Base-by-base conservation (phyloP, 2,329 filamentous ascomycete genomes). In the Diaporthe vaccinii region DNA sequence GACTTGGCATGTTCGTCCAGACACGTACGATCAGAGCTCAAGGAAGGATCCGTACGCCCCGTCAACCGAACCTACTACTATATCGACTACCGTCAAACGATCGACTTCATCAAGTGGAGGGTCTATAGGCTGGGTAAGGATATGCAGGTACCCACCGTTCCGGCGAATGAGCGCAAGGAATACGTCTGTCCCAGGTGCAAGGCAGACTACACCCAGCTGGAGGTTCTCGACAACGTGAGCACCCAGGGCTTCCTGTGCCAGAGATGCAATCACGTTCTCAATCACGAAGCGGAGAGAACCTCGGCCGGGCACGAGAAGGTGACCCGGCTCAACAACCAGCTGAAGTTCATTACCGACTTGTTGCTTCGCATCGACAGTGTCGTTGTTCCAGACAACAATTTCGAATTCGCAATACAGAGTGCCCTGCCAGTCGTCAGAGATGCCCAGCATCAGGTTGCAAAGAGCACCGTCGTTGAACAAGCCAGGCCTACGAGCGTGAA, bases 31-130 rank as follows among this genome's bases (percentile, higher is more conserved):
- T 91, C 92, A 68, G 95, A 98, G 82, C 87, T 94, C 73, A 92
- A 93, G 78, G 94, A 96, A 81, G 95, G 94, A 70, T 94, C 95
- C 76, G 93, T 94, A 75, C 93, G 95, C 71, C 93, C 95, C 7
- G 93, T 94, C 78, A 95, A 93, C 82, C 91, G 95, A 80, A 98
- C 96, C 77, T 99, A 98, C 89, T 99, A 98, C 86, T 99, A 95
- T 85, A 96, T 99, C 82, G 96, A 98, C 83, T 97, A 97, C 81
- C 95, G 97, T 76, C 94, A 95, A 75, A 95, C 96, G 49, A 95
- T 99, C 81, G 97, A 99, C 85, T 95, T 95, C 67, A 97, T 98
- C 85, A 99, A 99, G 84, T 99, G 94, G 90, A 93, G 95, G 77
- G 92, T 98, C 70, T 96, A 96, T 82, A 93, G 93, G 74, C 91